phyloP scores from a whole-genome alignment of 2,329 filamentous ascomycete species.

The Aspergillus ibericus region DNA sequence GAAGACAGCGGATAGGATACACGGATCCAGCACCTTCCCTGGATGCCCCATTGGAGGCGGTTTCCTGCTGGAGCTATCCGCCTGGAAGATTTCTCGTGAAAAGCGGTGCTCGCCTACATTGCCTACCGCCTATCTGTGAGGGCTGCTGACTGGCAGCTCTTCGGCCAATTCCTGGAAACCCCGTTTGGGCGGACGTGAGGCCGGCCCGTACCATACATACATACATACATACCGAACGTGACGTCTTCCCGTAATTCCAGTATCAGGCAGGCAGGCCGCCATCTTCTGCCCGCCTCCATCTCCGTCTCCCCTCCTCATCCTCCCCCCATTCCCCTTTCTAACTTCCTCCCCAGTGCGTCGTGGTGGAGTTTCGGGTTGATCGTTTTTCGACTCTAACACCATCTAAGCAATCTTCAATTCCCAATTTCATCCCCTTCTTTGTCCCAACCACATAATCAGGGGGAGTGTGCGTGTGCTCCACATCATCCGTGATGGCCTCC shows the following conservation, averaged over 20 bases:
- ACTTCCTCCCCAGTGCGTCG: not conserved
- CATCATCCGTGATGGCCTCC: constrained; percentile 70
- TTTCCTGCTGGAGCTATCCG: not conserved
- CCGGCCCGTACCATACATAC: too few relatives aligned
- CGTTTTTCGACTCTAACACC: constrained; percentile 3
- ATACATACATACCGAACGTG: too few relatives aligned
- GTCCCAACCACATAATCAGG: constrained; percentile 14
- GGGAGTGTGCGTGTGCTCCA: constrained; percentile 20
- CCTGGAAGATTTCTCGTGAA: too few relatives aligned
- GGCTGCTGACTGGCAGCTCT: too few relatives aligned
- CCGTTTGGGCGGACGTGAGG: too few relatives aligned
- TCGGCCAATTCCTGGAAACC: too few relatives aligned
- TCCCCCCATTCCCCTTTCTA: not conserved
- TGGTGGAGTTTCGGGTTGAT: not conserved
- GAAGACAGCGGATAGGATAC: not conserved
- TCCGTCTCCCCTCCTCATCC: constrained; percentile 7
- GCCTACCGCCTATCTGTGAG: too few relatives aligned
- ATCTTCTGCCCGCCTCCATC: constrained; percentile 8
- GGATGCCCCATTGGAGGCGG: not conserved
- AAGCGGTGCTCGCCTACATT: too few relatives aligned
- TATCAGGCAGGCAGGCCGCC: not conserved
- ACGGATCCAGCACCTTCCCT: not conserved
- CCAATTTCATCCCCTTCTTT: not conserved
- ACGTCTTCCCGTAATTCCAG: too few relatives aligned
- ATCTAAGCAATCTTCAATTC: not conserved